Conservation (phyloP, 371 early-diverging fungal genomes). For the Zopfochytrium polystomum region DNA sequence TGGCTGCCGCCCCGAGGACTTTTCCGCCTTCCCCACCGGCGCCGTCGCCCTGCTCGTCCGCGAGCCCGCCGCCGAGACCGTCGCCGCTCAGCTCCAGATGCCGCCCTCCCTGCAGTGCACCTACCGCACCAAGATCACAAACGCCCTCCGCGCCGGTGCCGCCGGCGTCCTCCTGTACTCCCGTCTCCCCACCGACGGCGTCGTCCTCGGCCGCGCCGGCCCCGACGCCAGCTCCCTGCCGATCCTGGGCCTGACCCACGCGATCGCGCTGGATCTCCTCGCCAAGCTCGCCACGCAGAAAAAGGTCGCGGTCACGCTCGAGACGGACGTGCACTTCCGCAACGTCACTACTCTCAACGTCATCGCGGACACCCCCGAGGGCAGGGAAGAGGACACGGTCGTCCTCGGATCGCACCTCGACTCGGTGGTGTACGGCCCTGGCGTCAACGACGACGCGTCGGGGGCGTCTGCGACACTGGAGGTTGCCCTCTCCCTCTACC, state of each 20-base stretch:
- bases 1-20: constrained; percentile 23
- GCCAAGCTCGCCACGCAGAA: constrained; percentile 7
- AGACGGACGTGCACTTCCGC: constrained; percentile 2
- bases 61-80: constrained; percentile 1
- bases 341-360: constrained; percentile 26
- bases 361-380: constrained; percentile 25
- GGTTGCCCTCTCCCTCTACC: constrained; percentile 50
- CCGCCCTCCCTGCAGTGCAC: constrained; percentile 4
- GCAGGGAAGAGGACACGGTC: constrained; percentile 17
- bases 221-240: constrained; percentile 11
- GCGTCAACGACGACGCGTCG: constrained; percentile 48
- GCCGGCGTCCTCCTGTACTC: constrained; percentile 19
- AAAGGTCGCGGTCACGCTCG: constrained; percentile 12
- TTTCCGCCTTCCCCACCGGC: constrained; percentile 12
- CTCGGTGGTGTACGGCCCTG: constrained; percentile 32
- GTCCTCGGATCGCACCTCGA: constrained; percentile 36
- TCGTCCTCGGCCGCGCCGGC: constrained; percentile 1
- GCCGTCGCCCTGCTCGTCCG: constrained; percentile 12
- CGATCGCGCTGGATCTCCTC: constrained; percentile 20
- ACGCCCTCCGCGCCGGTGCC: constrained; percentile 18
- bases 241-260: constrained; percentile 20
- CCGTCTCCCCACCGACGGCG: constrained; percentile 2
- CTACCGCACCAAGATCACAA: constrained; percentile 19
- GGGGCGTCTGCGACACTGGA: constrained; percentile 65
- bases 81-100: background rate